phyloP scores from a whole-genome alignment of 2,329 filamentous ascomycete species.

The Xylariaceae sp. region DNA sequence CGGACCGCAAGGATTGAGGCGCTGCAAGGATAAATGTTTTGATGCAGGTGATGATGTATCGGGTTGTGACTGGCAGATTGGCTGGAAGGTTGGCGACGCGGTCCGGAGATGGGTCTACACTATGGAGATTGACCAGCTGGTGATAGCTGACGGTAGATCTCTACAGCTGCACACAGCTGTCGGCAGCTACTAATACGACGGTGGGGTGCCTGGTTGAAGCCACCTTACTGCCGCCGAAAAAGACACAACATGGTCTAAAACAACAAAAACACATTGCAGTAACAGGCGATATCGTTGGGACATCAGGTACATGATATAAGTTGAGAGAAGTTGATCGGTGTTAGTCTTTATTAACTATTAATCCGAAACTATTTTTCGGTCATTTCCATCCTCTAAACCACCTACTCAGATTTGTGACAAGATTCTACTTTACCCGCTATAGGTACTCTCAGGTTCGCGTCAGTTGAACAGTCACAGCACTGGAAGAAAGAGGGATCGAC shows the following conservation, averaged over 20 bases:
- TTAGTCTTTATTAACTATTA: not conserved
- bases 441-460: slow-evolving; percentile 4
- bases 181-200: not conserved
- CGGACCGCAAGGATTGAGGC: not conserved
- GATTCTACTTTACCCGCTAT: not conserved
- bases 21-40: not conserved
- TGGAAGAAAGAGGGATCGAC: slow-evolving; percentile 28
- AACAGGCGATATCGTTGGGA: not conserved
- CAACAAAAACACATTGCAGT: too few species aligned
- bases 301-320: not conserved
- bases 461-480: slow-evolving; percentile 25
- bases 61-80: not conserved
- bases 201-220: too few species aligned
- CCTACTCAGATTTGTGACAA: not conserved
- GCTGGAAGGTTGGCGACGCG: too few species aligned
- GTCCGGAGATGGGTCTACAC: too few species aligned
- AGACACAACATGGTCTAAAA: too few species aligned
- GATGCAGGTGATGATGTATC: not conserved
- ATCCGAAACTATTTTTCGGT: not conserved
- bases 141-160: not conserved
- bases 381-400: not conserved
- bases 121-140: not conserved
- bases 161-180: too few species aligned
- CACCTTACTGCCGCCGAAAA: too few species aligned
- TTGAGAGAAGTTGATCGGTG: not conserved